These are phyloP conservation scores for Microdochium nivale DNA, from an alignment of 2,329 filamentous ascomycete genomes.

Conservation along the genomic window DNA sequence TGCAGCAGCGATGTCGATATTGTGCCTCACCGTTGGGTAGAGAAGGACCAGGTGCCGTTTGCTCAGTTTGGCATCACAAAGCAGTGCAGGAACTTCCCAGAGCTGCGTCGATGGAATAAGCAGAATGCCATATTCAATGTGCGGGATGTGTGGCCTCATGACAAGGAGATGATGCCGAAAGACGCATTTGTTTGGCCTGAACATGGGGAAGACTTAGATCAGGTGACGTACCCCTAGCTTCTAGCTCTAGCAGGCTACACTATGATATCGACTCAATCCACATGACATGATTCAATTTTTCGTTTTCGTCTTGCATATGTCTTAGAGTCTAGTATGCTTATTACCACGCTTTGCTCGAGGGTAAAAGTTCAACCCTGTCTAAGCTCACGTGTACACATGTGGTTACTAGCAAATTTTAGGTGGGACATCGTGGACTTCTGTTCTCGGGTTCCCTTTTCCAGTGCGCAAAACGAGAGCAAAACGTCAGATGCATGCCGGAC, in stretches of 20 bases:
- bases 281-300: background rate
- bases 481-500: background rate
- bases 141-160: background rate
- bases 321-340: too few relatives aligned
- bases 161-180: background rate
- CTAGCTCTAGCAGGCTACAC: background rate
- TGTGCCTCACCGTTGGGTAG: constrained; percentile 2
- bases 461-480: background rate
- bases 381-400: too few relatives aligned
- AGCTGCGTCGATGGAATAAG: constrained; percentile 1
- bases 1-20: constrained; percentile 2
- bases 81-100: constrained; percentile 2
- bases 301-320: background rate
- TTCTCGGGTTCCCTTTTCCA: too few relatives aligned
- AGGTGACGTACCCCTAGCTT: background rate
- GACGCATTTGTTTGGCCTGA: background rate
- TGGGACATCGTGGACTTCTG: too few relatives aligned
- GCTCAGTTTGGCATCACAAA: constrained; percentile 3
- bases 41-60: constrained; percentile 2
- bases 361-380: too few relatives aligned
- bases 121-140: background rate
- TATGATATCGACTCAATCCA: background rate
- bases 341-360: too few relatives aligned
- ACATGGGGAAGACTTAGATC: background rate
- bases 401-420: too few relatives aligned